A percentile compares a stretch with the other conserved stretches of the same genome.
These are phyloP conservation scores for Malania oleifera DNA, from an alignment of 164 flowering plant genomes.

Conservation along the genomic window DNA sequence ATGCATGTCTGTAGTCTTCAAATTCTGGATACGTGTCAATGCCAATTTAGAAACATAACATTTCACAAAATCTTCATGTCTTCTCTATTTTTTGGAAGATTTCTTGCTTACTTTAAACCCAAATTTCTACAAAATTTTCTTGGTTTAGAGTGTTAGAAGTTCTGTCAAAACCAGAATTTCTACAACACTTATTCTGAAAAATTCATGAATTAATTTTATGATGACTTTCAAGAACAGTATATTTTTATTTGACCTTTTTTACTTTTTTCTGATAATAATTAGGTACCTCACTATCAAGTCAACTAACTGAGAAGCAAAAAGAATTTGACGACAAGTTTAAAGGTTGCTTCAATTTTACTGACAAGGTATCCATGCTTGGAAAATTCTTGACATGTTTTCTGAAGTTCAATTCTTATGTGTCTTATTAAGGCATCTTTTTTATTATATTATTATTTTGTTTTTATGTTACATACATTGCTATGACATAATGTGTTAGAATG, in stretches of 20 bases:
- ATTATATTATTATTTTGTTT: too few species aligned
- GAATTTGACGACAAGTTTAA: constrained; percentile 69
- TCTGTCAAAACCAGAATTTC: neutral
- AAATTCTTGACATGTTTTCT: neutral
- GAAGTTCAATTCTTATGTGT: neutral
- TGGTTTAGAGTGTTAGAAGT: neutral
- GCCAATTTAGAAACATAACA: too few species aligned
- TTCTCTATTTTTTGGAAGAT: neutral
- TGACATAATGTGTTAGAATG: neutral
- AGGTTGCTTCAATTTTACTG: constrained; percentile 42
- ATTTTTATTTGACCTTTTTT: neutral
- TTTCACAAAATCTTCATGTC: neutral
- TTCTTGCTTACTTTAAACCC: neutral
- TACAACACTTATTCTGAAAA: too few species aligned
- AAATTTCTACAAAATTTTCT: neutral
- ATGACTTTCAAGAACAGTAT: too few species aligned
- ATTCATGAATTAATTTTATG: neutral
- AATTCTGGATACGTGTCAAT: too few species aligned
- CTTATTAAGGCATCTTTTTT: neutral
- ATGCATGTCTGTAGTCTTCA: too few species aligned
- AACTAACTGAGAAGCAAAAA: constrained; percentile 47
- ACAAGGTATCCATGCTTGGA: constrained; percentile 45
- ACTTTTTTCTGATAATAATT: constrained; percentile 9
- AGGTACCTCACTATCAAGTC: constrained; percentile 47
- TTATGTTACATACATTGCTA: neutral